Base-by-base conservation (phyloP, 306 rosid genomes). In the Corylus americana region DNA sequence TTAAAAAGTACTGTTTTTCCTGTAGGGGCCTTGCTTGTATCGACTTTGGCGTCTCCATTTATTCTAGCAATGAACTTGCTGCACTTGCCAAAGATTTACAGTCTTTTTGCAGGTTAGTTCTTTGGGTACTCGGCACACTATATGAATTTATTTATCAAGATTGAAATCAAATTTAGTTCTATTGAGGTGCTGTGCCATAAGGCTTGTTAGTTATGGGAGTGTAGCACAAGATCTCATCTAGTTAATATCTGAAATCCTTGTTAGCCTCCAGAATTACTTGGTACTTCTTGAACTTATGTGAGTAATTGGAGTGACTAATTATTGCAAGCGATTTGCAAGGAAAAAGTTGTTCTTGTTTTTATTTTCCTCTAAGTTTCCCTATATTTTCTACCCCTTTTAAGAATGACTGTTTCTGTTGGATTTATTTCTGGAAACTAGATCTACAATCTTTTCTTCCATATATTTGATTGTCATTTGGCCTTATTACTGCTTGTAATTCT, bases 1-100 rank as follows among this genome's bases (percentile, higher is more conserved):
- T 54, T 70, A 11, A 57, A 55, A 17, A 49, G 54, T 78, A 73
- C 49, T 82, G 62, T 55, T 63, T 16, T 78, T 66, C 22, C 71
- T 74, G 53, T 78, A 94, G 98, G 97, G 48, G 93, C 97, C 54
- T 81, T 91, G 81, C 78, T 94, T 55, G 95, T 90, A 55, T 92
- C 98, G 48, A 68, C 86, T 61, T 76, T 90, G 73, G 90, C 92
- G 20, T 80, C 91, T 71, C 98, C 97, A 1, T 13, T 89, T 77
- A 82, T 91, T 63, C 77, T 90, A 17, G 84, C 74, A 61, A 81
- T 83, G 63, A 87, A 80, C 81, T 83, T 91, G 86, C 85, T 94
- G 77, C 90, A 86, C 69, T 61, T 92, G 81, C 91, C 98, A 16
- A 94, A 94, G 93, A 83, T 89, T 59, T 90, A 84, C 79, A 80